A percentile compares a stretch with the other conserved stretches of the same genome.
These are phyloP conservation scores for Xylaria arbuscula DNA, from an alignment of 2,329 filamentous ascomycete genomes.

Conservation along the genomic window DNA sequence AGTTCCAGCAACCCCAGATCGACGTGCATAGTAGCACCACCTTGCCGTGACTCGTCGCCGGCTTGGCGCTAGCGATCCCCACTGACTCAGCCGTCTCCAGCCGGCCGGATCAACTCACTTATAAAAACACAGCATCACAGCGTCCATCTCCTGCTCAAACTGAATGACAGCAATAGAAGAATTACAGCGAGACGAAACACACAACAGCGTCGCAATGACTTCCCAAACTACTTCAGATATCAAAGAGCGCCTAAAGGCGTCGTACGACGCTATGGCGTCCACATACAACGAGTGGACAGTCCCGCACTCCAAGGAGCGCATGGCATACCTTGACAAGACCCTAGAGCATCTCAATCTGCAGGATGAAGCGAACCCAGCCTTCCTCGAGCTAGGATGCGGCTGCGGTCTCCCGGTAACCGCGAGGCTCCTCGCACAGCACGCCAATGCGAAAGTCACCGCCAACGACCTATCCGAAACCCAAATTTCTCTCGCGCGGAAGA, in stretches of 20 bases:
- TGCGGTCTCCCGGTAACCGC: constrained; percentile 53
- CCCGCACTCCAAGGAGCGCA: constrained; percentile 48
- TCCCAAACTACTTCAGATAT: constrained; percentile 42
- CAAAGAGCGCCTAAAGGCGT: constrained; percentile 54
- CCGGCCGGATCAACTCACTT: neutral
- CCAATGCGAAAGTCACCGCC: constrained; percentile 48
- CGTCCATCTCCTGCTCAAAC: neutral
- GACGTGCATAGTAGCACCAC: neutral
- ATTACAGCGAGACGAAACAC: neutral
- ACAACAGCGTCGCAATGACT: constrained; percentile 6
- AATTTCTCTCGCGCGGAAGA: constrained; percentile 49
- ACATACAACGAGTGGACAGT: constrained; percentile 56
- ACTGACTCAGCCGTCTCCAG: neutral
- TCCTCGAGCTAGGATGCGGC: constrained; percentile 59
- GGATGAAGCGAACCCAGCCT: constrained; percentile 16
- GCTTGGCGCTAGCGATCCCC: neutral
- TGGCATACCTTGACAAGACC: constrained; percentile 52
- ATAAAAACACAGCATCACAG: neutral
- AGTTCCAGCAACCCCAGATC: neutral
- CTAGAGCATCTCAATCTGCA: constrained; percentile 42
- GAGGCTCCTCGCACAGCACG: constrained; percentile 48
- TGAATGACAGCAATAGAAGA: neutral
- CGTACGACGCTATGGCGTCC: constrained; percentile 55
- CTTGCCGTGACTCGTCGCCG: neutral
- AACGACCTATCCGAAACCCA: constrained; percentile 58